These are phyloP conservation scores for Microsporum audouinii DNA, from an alignment of 2,329 filamentous ascomycete genomes.

Conservation along the genomic window DNA sequence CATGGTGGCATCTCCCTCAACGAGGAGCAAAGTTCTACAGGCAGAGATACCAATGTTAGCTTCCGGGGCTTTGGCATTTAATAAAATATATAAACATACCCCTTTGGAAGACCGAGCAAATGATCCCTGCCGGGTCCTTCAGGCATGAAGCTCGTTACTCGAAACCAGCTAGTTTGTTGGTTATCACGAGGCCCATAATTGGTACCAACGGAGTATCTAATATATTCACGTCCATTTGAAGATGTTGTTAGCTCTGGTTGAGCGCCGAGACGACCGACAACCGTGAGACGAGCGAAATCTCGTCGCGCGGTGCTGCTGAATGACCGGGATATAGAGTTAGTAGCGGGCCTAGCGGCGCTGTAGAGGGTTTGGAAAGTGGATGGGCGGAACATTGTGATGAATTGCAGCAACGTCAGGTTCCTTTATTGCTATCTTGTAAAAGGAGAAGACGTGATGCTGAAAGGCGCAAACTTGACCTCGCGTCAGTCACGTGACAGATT, in stretches of 20 bases:
- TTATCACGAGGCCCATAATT: constrained; percentile 56
- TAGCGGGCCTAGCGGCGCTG: background rate
- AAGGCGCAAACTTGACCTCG: background rate
- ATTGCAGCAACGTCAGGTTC: background rate
- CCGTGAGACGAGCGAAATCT: constrained; percentile 65
- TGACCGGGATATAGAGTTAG: constrained; percentile 41
- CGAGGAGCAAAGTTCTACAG: constrained; percentile 59
- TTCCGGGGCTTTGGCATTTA: background rate
- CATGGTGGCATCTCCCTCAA: constrained; percentile 73
- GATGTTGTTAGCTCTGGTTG: constrained; percentile 65
- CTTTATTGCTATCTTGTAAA: background rate
- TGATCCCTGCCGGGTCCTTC: constrained; percentile 61
- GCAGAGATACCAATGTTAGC: background rate
- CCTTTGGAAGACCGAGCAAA: constrained; percentile 65
- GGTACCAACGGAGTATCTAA: constrained; percentile 68
- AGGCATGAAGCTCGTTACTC: constrained; percentile 57
- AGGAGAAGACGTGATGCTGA: background rate
- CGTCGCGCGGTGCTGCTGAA: constrained; percentile 60
- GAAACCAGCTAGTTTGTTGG: constrained; percentile 75
- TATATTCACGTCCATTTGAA: constrained; percentile 57
- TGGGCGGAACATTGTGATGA: background rate
- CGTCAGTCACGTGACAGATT: background rate
- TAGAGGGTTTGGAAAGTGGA: background rate
- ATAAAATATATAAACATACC: constrained; percentile 42
- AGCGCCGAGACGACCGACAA: constrained; percentile 74